Evolutionary conservation across 2,329 filamentous ascomycete species (phyloP).

Genomic region (Diplodia seriata): DNA sequence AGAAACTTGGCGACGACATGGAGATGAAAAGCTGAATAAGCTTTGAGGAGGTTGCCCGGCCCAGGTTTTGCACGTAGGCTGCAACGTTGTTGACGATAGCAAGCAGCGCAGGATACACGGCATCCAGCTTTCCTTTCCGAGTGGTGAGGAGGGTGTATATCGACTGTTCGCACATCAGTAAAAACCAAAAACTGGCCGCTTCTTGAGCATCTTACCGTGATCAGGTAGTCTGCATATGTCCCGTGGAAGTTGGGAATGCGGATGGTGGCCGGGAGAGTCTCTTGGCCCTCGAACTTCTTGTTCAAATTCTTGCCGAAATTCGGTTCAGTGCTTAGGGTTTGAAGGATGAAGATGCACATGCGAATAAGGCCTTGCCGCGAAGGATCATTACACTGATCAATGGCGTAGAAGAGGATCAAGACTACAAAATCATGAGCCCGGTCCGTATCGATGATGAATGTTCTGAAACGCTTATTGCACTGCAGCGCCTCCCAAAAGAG

Average conservation of each 20-base stretch:
- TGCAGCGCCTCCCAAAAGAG: constrained; percentile 97
- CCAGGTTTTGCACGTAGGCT: constrained; percentile 80
- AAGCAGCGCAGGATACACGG: constrained; percentile 88
- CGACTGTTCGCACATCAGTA: constrained; percentile 62
- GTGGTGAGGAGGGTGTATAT: constrained; percentile 91
- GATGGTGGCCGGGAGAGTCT: constrained; percentile 82
- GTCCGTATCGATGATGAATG: constrained; percentile 96
- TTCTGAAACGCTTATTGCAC: constrained; percentile 95
- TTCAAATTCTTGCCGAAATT: constrained; percentile 92
- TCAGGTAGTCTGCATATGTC: constrained; percentile 90
- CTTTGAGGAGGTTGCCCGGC: constrained; percentile 76
- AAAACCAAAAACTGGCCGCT: neutral
- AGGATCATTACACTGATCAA: constrained; percentile 84
- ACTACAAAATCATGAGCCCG: constrained; percentile 92
- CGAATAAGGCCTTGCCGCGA: constrained; percentile 90
- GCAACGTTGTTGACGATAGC: constrained; percentile 94
- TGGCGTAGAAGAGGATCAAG: constrained; percentile 87
- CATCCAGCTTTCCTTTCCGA: constrained; percentile 87
- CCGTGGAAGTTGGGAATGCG: constrained; percentile 84
- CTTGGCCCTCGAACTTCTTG: constrained; percentile 85
- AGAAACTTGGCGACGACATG: constrained; percentile 91
- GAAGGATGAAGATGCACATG: constrained; percentile 96
- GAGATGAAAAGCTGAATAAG: constrained; percentile 86
- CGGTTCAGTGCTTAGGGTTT: constrained; percentile 91
- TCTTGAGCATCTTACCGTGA: constrained; percentile 68